A percentile compares a stretch with the other conserved stretches of the same genome.
phyloP scores from a whole-genome alignment of 176 grass and related monocot species.

The Paspalum notatum region DNA sequence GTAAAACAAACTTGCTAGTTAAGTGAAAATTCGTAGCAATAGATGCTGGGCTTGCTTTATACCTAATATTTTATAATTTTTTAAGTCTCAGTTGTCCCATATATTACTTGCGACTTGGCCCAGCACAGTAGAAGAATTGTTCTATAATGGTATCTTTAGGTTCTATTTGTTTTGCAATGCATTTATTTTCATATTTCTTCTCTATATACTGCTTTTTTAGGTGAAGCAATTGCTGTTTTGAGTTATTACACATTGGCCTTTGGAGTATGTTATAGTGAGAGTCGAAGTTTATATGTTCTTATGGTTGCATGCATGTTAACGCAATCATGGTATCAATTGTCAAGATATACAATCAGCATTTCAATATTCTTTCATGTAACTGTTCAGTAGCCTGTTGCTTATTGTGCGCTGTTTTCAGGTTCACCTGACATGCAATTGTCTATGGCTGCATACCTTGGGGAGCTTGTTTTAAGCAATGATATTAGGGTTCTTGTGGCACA shows the following conservation, averaged over 20 bases:
- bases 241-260: not conserved
- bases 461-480: slow-evolving; percentile 98
- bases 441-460: slow-evolving; percentile 86
- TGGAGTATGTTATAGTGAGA: not conserved
- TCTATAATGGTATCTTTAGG: not conserved
- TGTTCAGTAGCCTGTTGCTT: not conserved
- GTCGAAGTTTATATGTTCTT: not conserved
- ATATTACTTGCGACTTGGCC: not conserved
- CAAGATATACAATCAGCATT: not conserved
- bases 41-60: too few relatives aligned
- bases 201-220: not conserved
- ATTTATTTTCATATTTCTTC: not conserved
- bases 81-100: not conserved
- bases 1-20: not conserved
- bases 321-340: not conserved
- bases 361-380: not conserved
- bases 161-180: slow-evolving; percentile 14
- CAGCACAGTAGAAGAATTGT: slow-evolving; percentile 1
- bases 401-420: slow-evolving; percentile 54
- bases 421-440: slow-evolving; percentile 74
- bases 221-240: not conserved
- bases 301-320: not conserved
- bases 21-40: not conserved
- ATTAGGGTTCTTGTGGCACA: slow-evolving; percentile 83
- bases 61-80: slow-evolving; percentile 1